phyloP scores from a whole-genome alignment of 2,329 filamentous ascomycete genomes.

The Trichoderma atrobrunneum region DNA sequence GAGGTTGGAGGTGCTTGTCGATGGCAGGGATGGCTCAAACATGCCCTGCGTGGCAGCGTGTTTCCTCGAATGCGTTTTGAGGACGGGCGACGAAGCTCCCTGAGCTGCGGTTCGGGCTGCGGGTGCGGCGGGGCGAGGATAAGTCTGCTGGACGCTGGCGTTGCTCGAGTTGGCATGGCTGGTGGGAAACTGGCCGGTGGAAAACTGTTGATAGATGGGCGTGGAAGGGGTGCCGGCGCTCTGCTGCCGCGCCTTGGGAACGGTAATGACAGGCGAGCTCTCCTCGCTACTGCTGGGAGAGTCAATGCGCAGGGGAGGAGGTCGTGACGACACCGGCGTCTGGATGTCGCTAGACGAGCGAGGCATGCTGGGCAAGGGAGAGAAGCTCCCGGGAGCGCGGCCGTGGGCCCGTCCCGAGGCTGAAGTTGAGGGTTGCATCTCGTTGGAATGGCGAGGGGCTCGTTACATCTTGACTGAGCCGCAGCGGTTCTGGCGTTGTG shows the following conservation, averaged over 20 bases:
- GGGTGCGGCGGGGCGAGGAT: conserved; percentile 51
- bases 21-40: conserved; percentile 72
- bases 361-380: conserved; percentile 44
- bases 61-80: conserved; percentile 55
- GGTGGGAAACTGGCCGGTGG: conserved; percentile 46
- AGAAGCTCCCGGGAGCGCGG: conserved; percentile 56
- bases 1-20: conserved; percentile 55
- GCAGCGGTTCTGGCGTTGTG: not conserved
- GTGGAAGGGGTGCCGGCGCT: conserved; percentile 39
- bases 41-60: conserved; percentile 72
- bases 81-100: conserved; percentile 31
- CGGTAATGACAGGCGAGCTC: conserved; percentile 37
- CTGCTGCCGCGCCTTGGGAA: conserved; percentile 46
- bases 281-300: conserved; percentile 31
- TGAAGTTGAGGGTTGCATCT: conserved; percentile 46
- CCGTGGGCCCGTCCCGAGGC: conserved; percentile 38
- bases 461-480: conserved; percentile 44
- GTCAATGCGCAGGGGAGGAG: conserved; percentile 36
- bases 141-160: conserved; percentile 51
- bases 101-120: conserved; percentile 32
- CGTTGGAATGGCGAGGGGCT: conserved; percentile 29
- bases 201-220: conserved; percentile 49
- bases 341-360: conserved; percentile 29
- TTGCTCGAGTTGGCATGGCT: conserved; percentile 48
- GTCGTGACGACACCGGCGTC: conserved; percentile 27